Base-by-base conservation (phyloP, 2,329 filamentous ascomycete genomes). In the Macrophomina tecta region DNA sequence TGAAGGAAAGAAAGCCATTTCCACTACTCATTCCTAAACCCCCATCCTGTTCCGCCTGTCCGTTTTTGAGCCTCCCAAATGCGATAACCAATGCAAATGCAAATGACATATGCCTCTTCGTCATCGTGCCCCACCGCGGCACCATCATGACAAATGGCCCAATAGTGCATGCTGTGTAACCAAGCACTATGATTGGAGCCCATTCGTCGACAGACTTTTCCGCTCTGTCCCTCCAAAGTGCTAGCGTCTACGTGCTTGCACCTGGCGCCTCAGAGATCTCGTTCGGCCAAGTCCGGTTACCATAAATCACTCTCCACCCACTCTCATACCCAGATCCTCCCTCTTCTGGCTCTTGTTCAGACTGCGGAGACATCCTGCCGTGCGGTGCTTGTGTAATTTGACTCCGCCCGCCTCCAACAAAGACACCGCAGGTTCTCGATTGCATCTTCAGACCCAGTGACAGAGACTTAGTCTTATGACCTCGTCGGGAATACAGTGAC, bases 91-190 rank as follows among this genome's bases (percentile, higher is more conserved):
- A 40, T 48, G 45, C 58, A 55, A 55, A 55, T 55, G 52, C 52
- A 62, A 62, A 62, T 49, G 58, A 62, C 45, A 49, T 36, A 32
- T 49, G 45, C 45, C 58, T 49, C 30, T n/a, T 28, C 42, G 58
- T 62, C 58, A 62, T 48, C 4, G 32, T 48, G 58, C 34, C 30
- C 58, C 8, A n/a, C 58, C 30, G 58, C 42, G 30, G 30, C 58
- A 46, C 42, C 5, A 18, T 49, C 38, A 40, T 61, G 58, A 61
- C 58, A 38, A 49, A 49, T 49, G 58, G 49, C 46, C 58, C 42
- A 62, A 62, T 62, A 62, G 45, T 32, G 58, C 58, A 61, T 61
- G 56, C 58, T 62, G 58, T 62, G 58, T 5, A 38, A 62, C 58
- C 56, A 48, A 36, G 49, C 45, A 38, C 30, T 45, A 49, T 62